Evolutionary conservation across 2,329 filamentous ascomycete species (phyloP).

Genomic region (Neonectria faginata): DNA sequence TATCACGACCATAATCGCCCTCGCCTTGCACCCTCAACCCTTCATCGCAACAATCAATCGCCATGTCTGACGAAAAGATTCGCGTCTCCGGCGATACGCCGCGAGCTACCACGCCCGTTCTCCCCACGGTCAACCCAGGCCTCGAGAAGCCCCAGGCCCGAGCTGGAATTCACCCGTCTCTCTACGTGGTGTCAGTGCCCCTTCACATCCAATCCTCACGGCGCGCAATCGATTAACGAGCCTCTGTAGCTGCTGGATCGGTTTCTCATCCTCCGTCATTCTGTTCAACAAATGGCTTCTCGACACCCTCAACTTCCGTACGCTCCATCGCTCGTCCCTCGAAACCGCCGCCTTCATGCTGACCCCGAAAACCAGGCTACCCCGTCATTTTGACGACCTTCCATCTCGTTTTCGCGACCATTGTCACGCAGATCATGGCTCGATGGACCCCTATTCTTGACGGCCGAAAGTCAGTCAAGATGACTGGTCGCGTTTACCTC

Average conservation of each 20-base stretch:
- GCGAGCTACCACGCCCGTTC: constrained; percentile 70
- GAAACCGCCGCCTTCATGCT: constrained; percentile 25
- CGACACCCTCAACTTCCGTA: constrained; percentile 81
- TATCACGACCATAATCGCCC: constrained; percentile 39
- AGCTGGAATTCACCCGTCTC: constrained; percentile 79
- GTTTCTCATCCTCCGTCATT: constrained; percentile 92
- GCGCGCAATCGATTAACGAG: constrained; percentile 30
- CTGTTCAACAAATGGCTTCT: constrained; percentile 99
- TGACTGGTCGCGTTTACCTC: constrained; percentile 94
- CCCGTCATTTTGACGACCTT: constrained; percentile 92
- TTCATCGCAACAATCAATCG: constrained; percentile 60
- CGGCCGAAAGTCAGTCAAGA: constrained; percentile 94
- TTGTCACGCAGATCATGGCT: constrained; percentile 94
- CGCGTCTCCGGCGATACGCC: constrained; percentile 83
- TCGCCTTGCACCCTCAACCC: constrained; percentile 35
- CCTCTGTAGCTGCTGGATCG: constrained; percentile 84
- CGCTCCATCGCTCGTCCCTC: constrained; percentile 35
- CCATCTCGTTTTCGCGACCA: constrained; percentile 91
- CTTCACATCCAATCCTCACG: neutral
- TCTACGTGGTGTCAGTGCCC: constrained; percentile 79
- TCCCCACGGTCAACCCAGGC: constrained; percentile 85
- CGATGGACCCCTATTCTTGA: constrained; percentile 91
- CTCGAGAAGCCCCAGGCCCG: constrained; percentile 76
- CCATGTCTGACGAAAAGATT: constrained; percentile 78
- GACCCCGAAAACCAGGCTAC: constrained; percentile 61